Percentiles rank a stretch among this genome's conserved stretches.
Evolutionary conservation across 2,329 filamentous ascomycete genomes (phyloP).

Genomic region (Nemania bipapillata): DNA sequence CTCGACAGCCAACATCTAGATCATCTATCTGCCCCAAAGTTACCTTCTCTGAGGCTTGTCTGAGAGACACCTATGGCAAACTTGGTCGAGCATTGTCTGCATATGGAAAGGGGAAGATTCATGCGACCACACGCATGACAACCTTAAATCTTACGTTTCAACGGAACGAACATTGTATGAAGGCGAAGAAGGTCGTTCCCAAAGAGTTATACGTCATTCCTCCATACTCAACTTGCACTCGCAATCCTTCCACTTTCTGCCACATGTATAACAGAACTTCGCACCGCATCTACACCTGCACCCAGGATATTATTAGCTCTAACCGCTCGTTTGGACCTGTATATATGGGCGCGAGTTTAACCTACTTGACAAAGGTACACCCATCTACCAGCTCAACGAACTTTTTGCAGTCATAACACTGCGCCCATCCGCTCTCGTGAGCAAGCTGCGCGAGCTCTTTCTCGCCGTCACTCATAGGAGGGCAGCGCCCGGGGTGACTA

Average conservation of each 20-base stretch:
- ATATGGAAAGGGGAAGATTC: too few species aligned
- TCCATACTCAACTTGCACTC: too few species aligned
- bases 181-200: too few species aligned
- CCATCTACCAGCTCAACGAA: neutral
- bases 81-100: too few species aligned
- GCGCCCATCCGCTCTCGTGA: neutral
- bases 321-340: neutral
- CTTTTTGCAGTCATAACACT: neutral
- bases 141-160: too few species aligned
- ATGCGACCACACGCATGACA: too few species aligned
- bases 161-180: too few species aligned
- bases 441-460: neutral
- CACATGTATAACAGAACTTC: neutral
- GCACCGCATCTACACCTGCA: neutral
- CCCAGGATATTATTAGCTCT: neutral
- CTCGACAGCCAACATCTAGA: too few species aligned
- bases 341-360: neutral
- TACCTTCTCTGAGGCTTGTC: too few species aligned
- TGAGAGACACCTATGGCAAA: too few species aligned
- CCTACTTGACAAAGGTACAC: neutral
- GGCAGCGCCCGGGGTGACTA: neutral
- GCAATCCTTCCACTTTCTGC: neutral
- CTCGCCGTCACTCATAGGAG: neutral
- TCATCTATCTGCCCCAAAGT: too few species aligned
- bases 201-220: too few species aligned